These are phyloP conservation scores for Nicotiana noctiflora DNA, from an alignment of 257 asterid genomes.

Conservation along the genomic window DNA sequence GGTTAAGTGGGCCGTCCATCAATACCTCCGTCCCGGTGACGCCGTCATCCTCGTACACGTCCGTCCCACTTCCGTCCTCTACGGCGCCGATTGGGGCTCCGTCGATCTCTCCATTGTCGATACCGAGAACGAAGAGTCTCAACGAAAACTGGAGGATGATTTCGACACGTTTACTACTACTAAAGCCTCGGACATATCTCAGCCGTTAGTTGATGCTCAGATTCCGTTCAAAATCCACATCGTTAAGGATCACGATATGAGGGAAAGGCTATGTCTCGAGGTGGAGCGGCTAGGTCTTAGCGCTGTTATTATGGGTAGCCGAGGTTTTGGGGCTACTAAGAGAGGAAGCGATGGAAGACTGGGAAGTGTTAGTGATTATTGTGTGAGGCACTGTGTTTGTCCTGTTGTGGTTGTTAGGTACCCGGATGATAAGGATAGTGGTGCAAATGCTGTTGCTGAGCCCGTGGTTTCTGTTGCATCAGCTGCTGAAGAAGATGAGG, in stretches of 20 bases:
- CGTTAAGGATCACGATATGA: conserved; percentile 91
- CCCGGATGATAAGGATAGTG: conserved; percentile 59
- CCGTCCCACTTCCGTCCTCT: conserved; percentile 85
- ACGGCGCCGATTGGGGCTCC: conserved; percentile 94
- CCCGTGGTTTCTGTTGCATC: conserved; percentile 61
- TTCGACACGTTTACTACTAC: conserved; percentile 71
- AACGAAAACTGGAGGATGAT: conserved; percentile 63
- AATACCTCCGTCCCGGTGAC: conserved; percentile 84
- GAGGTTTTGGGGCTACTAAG: conserved; percentile 80
- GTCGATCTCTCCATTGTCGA: conserved; percentile 70
- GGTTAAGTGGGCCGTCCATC: conserved; percentile 73
- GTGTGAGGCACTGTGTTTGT: conserved; percentile 92
- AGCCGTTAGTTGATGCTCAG: conserved; percentile 76
- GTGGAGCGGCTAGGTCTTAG: conserved; percentile 85
- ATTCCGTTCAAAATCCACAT: conserved; percentile 85
- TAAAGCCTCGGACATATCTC: conserved; percentile 66
- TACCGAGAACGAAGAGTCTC: conserved; percentile 52
- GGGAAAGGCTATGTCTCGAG: conserved; percentile 78
- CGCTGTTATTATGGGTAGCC: conserved; percentile 87
- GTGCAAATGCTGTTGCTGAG: conserved; percentile 17
- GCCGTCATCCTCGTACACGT: conserved; percentile 76
- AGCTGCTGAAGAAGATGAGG: conserved; percentile 53
- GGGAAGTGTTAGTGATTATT: conserved; percentile 93
- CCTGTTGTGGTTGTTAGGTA: conserved; percentile 88
- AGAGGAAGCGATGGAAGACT: conserved; percentile 72